These are phyloP conservation scores for Psidium friedrichsthalianum DNA, from an alignment of 345 rosid genomes.

Conservation along the genomic window DNA sequence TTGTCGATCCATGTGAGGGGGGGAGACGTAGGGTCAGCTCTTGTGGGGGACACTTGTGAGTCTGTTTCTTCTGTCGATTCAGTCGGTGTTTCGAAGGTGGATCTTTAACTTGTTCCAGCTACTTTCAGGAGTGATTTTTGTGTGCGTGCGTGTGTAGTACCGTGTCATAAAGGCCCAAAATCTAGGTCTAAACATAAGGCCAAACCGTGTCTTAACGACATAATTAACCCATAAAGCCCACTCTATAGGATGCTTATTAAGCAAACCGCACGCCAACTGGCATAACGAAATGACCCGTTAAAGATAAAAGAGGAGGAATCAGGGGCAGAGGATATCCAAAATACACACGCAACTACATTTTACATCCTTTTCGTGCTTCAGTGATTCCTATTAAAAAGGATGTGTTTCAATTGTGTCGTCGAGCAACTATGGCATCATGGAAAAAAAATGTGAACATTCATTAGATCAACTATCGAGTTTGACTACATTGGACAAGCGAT, in stretches of 20 bases:
- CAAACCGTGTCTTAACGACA: not conserved
- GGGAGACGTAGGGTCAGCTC: not conserved
- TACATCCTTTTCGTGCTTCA: not conserved
- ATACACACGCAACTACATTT: not conserved
- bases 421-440: not conserved
- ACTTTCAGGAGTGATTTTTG: not conserved
- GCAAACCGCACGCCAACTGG: too few relatives aligned
- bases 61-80: not conserved
- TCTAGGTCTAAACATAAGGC: not conserved
- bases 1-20: not conserved
- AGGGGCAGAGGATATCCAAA: not conserved
- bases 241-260: not conserved
- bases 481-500: not conserved
- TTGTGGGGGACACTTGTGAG: not conserved
- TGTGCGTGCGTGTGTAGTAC: not conserved
- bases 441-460: not conserved
- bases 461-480: not conserved
- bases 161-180: not conserved
- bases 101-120: not conserved
- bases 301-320: not conserved
- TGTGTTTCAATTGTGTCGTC: not conserved
- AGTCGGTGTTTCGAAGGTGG: not conserved
- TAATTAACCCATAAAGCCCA: not conserved
- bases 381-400: not conserved
- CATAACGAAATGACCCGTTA: not conserved